Percentiles rank a stretch among this genome's conserved stretches.
These are phyloP conservation scores for Basidioascus undulatus DNA, from an alignment of 768 basidiomycete species.

Conservation along the genomic window DNA sequence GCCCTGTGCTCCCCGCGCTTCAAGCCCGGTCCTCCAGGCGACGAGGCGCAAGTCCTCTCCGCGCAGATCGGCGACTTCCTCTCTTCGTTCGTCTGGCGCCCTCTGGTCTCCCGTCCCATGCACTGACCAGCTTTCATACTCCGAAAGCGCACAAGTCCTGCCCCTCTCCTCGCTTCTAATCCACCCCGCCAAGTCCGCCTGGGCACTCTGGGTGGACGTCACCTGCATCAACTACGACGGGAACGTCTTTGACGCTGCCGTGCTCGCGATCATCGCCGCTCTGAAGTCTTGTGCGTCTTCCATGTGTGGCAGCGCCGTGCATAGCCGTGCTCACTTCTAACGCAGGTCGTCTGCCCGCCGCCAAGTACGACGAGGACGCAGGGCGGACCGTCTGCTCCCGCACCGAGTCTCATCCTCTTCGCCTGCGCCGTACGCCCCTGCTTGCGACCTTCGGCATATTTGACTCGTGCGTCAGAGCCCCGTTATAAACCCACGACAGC, in stretches of 20 bases:
- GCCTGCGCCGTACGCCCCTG: conserved; percentile 18
- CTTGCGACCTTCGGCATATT: conserved; percentile 54
- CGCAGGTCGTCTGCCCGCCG: conserved; percentile 1
- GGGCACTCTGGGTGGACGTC: conserved; percentile 86
- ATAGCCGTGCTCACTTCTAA: not conserved
- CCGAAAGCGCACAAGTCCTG: conserved; percentile 36
- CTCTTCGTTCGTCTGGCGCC: conserved; percentile 30
- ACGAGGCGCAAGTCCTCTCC: conserved; percentile 80
- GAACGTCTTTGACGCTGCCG: conserved; percentile 72
- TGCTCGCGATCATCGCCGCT: conserved; percentile 69
- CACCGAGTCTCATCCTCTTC: conserved; percentile 12
- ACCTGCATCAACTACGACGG: conserved; percentile 96
- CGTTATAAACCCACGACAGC: not conserved
- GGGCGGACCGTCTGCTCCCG: conserved; percentile 15
- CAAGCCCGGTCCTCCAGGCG: conserved; percentile 81
- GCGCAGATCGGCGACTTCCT: conserved; percentile 56
- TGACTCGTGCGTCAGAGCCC: conserved; percentile 33
- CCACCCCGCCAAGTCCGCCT: conserved; percentile 50
- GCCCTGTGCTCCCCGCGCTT: conserved; percentile 81
- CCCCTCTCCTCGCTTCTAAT: conserved; percentile 51
- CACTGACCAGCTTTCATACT: not conserved
- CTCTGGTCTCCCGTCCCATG: not conserved
- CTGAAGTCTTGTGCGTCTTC: conserved; percentile 47
- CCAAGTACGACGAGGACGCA: conserved; percentile 3
- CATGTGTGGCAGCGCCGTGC: not conserved